Base-by-base conservation (phyloP, 805 yeast species). In the Monosporozyma servazzii region DNA sequence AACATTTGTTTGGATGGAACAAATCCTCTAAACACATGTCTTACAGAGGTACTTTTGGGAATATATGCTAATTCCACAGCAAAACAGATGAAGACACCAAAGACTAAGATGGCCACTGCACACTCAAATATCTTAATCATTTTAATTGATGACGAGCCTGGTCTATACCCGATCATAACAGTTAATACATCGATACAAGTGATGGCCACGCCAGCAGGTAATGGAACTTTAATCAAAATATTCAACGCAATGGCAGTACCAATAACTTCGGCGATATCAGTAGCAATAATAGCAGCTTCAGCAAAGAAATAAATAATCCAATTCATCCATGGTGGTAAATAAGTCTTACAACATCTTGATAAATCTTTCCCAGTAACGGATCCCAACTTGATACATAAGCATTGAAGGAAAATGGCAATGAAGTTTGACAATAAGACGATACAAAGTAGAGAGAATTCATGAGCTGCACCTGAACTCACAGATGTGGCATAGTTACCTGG, bases 401-500 rank as follows among this genome's bases (percentile, higher is more conserved):
- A 79, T 67, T 89, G 97, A 29, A 90, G 70, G 47, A 88, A 76
- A 29, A 88, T 86, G 0, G 96, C 96, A 71, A 88, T 82, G 48
- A 86, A 64, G 61, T 88, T 89, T n/a, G 95, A 84, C 52, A 88
- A 61, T 48, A 88, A 72, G 3, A 88, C 77, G 30, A 84, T 76
- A 66, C 87, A 86, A 48, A 89, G 73, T 49, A 88, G 76, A 52
- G 84, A 78, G 67, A 82, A 89, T 62, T 81, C 78, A 60, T 82
- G 86, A 51, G 80, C 75, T 2, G 96, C 90, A 48, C 96, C 97
- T 0, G 95, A 88, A 15, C 87, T 78, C 1, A 89, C 95, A 15
- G 93, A 88, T 0, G 96, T 86, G 44, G 95, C 80, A 68, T 88
- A 89, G 67, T 89, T 89, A 43, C 97, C 97, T 1, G 96, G 96